Evolutionary conservation across 2,329 filamentous ascomycete genomes (phyloP), one percentile per base, ranked within the genome.

Genomic region (Achaetomium macrosporum): DNA sequence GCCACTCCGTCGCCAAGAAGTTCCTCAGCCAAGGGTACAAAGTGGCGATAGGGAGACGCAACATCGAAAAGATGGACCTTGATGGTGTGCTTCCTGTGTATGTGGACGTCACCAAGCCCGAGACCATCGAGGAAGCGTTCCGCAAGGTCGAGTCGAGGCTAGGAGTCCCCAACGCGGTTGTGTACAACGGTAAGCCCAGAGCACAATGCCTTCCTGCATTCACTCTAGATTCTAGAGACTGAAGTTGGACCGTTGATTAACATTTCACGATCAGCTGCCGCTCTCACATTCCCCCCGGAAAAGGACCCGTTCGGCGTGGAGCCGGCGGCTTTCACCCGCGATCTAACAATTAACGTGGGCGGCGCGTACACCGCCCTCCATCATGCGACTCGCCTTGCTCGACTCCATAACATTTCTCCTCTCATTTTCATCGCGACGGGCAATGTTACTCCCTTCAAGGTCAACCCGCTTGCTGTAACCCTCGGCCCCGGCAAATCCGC

Each of bases 361-460:
- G 35, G 17, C n/a, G 45, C 45, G 13, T 47, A 47, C 30, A 15
- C 35, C 15, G 45, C 45, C 15, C 35, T 47, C 33, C 45, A 47
- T 11, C 45, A 47, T 17, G 45, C 45, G 19, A 47, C 45, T 29
- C 45, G 35, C 35, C 45, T 47, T 33, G 45, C 35, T 4, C 45
- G 45, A 10, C 19, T 16, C 3, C 45, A 40, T 5, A 31, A 12
- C 20, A n/a, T 10, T 11, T 30, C 35, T 11, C 45, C 45, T 17
- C 45, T 47, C 10, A 35, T 40, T 1, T 47, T 39, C 45, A 47
- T 47, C 20, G 45, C 45, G 15, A 47, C 45, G 35, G 45, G 45
- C 36, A 47, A 47, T 25, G 45, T 47, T n/a, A 47, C 45, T 30
- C 45, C 45, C 35, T 47, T 47, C 45, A 8, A 40, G 35, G 9